phyloP scores from a whole-genome alignment of 2,329 filamentous ascomycete species.

The Ascochyta koolunga region DNA sequence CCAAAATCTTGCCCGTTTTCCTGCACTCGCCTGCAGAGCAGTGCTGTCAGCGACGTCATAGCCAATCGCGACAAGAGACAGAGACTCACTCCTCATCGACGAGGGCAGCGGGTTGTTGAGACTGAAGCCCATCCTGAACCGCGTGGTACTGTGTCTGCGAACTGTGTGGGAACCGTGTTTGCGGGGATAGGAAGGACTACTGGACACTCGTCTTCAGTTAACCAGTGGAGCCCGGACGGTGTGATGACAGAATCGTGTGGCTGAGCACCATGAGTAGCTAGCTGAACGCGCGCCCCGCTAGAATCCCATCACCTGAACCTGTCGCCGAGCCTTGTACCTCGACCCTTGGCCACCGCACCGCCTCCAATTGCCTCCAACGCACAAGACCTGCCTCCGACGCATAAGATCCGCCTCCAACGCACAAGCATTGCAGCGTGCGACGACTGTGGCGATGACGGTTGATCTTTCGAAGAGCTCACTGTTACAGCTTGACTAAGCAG shows the following conservation, averaged over 20 bases:
- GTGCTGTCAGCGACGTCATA: conserved; percentile 44
- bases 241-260: conserved; percentile 19
- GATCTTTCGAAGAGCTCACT: too few species aligned
- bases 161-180: not conserved
- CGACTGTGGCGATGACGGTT: not conserved
- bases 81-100: conserved; percentile 58
- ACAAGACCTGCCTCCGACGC: not conserved
- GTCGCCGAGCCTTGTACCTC: conserved; percentile 10
- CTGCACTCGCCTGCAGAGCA: conserved; percentile 82
- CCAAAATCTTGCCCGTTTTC: conserved; percentile 94
- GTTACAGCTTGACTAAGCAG: too few species aligned
- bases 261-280: conserved; percentile 6
- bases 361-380: too few species aligned
- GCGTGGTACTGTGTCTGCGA: not conserved
- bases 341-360: conserved; percentile 1
- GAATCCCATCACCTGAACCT: conserved; percentile 10
- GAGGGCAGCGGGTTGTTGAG: conserved; percentile 62
- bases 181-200: conserved; percentile 3
- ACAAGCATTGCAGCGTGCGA: not conserved
- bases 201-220: not conserved
- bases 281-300: conserved; percentile 8
- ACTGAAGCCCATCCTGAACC: conserved; percentile 51
- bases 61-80: conserved; percentile 5
- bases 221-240: conserved; percentile 3
- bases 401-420: too few species aligned